Percentiles rank a stretch among this genome's conserved stretches.
Conservation (phyloP, 208 protist species). For the Crithidia sp. region DNA sequence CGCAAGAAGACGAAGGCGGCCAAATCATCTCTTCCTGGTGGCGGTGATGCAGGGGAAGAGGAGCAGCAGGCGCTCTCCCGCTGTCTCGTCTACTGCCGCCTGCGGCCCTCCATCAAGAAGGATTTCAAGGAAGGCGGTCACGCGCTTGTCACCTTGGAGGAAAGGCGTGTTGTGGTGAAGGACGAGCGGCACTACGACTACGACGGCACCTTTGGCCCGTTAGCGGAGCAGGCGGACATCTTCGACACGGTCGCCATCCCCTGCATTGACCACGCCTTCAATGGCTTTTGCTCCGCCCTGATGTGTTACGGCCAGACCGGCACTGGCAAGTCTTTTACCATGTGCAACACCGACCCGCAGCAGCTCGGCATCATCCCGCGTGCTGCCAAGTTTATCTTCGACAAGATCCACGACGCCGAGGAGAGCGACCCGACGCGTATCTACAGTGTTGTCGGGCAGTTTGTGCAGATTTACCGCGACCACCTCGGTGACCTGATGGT, state of each 20-base stretch:
- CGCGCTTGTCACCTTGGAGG: slow-evolving; percentile 59
- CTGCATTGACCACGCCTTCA: slow-evolving; percentile 85
- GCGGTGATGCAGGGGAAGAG: neutral
- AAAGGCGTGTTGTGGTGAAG: slow-evolving; percentile 69
- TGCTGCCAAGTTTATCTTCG: slow-evolving; percentile 76
- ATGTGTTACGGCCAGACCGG: slow-evolving; percentile 95
- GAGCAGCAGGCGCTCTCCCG: slow-evolving; percentile 42
- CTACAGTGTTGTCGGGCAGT: slow-evolving; percentile 73
- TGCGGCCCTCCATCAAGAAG: slow-evolving; percentile 69
- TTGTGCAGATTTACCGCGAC: slow-evolving; percentile 93
- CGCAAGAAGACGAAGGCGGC: slow-evolving; percentile 16
- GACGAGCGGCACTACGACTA: slow-evolving; percentile 86
- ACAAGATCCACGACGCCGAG: slow-evolving; percentile 39
- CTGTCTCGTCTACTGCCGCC: slow-evolving; percentile 84
- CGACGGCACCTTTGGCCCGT: slow-evolving; percentile 79
- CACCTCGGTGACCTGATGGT: slow-evolving; percentile 84
- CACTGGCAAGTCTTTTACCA: slow-evolving; percentile 92
- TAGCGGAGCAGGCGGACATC: slow-evolving; percentile 74
- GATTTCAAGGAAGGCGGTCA: slow-evolving; percentile 75
- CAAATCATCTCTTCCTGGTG: neutral
- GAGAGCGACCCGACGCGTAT: slow-evolving; percentile 25
- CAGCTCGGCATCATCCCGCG: slow-evolving; percentile 90
- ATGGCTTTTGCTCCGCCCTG: slow-evolving; percentile 87
- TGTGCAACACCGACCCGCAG: slow-evolving; percentile 85
- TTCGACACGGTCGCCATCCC: slow-evolving; percentile 82